These are phyloP conservation scores for Globisporangium camurandrum DNA, from an alignment of 352 stramenopile species.

Conservation along the genomic window DNA sequence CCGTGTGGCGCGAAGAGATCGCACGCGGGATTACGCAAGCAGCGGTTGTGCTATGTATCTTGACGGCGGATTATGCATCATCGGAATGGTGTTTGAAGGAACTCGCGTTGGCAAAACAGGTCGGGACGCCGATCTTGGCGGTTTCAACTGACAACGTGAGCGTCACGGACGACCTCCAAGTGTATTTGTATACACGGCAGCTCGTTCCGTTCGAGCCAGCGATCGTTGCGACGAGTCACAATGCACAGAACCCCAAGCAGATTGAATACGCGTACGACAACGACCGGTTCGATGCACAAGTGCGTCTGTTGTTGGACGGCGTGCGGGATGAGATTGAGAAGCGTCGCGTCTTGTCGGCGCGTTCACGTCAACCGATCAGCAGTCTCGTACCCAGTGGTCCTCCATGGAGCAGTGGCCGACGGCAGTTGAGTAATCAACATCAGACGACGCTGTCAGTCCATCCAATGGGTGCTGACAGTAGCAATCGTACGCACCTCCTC, in stretches of 20 bases:
- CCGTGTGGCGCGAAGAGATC: conserved; percentile 80
- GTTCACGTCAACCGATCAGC: conserved; percentile 30
- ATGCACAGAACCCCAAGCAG: conserved; percentile 43
- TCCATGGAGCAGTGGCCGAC: too few species aligned
- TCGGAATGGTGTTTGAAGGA: conserved; percentile 86
- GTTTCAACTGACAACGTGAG: conserved; percentile 59
- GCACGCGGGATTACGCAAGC: conserved; percentile 71
- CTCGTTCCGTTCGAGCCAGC: conserved; percentile 69
- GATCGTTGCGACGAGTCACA: conserved; percentile 56
- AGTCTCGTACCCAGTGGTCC: too few species aligned
- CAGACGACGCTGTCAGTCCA: too few species aligned
- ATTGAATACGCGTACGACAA: conserved; percentile 82
- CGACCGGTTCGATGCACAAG: conserved; percentile 57
- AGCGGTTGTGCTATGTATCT: conserved; percentile 61
- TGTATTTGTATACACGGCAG: conserved; percentile 81
- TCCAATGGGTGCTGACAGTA: too few species aligned
- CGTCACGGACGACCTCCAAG: conserved; percentile 69
- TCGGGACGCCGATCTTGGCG: conserved; percentile 66
- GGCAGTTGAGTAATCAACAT: conserved; percentile 17
- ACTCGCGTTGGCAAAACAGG: conserved; percentile 71
- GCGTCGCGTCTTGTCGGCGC: conserved; percentile 34
- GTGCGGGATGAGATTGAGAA: conserved; percentile 83
- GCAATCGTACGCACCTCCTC: neutral
- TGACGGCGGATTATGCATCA: conserved; percentile 72
- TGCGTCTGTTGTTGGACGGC: conserved; percentile 68